Evolutionary conservation across 2,329 filamentous ascomycete species (phyloP).

Genomic region (Penicillium expansum): DNA sequence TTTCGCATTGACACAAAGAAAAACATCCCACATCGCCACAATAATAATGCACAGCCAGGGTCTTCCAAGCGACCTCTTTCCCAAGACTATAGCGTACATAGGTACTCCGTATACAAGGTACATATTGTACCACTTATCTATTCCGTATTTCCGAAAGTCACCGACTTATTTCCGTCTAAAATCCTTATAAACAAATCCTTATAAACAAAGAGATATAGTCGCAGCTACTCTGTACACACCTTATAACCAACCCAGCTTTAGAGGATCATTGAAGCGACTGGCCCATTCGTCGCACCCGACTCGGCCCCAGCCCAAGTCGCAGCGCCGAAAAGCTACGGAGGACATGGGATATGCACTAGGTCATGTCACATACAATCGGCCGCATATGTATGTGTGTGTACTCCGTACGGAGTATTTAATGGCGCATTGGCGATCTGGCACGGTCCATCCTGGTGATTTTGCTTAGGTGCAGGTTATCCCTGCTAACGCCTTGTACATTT

Average conservation of each 20-base stretch:
- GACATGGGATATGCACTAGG: background rate
- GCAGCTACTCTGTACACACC: background rate
- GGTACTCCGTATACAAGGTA: no score
- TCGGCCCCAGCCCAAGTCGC: conserved; percentile 11
- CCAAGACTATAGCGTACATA: background rate
- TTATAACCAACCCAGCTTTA: conserved; percentile 8
- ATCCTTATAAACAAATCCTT: no score
- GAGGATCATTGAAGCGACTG: conserved; percentile 20
- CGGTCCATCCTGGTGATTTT: conserved; percentile 6
- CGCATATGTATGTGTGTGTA: background rate
- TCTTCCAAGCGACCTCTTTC: background rate
- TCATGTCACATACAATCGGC: background rate
- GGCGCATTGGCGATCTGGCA: conserved; percentile 10
- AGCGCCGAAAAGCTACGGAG: conserved; percentile 4
- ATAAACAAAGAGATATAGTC: background rate
- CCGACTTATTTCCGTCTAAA: no score
- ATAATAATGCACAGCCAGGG: conserved; percentile 7
- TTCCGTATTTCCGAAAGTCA: background rate
- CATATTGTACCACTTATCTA: background rate
- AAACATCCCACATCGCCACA: conserved; percentile 6
- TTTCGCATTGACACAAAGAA: background rate
- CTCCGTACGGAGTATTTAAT: background rate
- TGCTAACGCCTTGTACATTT: background rate
- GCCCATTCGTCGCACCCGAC: conserved; percentile 21
- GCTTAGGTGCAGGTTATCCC: background rate